These are phyloP conservation scores for Leccinum fibrillosum DNA, from an alignment of 768 basidiomycete genomes.

Conservation along the genomic window DNA sequence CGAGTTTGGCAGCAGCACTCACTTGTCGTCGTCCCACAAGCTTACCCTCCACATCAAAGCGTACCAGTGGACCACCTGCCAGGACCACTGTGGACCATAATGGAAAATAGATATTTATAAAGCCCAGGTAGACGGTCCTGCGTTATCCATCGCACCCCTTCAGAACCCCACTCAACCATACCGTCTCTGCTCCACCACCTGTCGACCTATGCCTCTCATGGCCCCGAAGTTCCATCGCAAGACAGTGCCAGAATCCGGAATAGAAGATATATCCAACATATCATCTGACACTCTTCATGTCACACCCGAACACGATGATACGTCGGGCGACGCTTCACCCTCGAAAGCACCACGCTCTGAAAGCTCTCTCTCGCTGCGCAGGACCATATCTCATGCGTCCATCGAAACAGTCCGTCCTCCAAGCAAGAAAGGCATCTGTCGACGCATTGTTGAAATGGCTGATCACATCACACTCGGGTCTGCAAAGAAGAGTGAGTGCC, in stretches of 20 bases:
- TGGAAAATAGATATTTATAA: constrained; percentile 2
- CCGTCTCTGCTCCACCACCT: no score
- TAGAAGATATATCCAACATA: neutral
- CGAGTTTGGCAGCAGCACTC: neutral
- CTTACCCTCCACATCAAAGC: neutral
- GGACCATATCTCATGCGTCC: constrained; percentile 18
- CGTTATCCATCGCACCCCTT: no score
- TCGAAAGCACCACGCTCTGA: constrained; percentile 3
- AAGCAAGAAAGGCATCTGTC: constrained; percentile 10
- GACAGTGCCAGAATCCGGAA: constrained; percentile 2
- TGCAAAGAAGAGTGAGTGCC: neutral
- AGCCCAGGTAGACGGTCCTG: neutral
- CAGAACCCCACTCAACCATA: neutral
- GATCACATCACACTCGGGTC: constrained; percentile 2
- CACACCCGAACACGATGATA: neutral
- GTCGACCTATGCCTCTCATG: neutral
- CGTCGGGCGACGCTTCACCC: neutral
- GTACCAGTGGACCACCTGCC: neutral
- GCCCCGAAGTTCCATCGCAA: neutral
- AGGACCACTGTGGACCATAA: constrained; percentile 5
- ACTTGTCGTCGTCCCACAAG: neutral
- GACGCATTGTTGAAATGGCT: constrained; percentile 11
- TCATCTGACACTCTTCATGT: neutral
- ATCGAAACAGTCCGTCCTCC: constrained; percentile 14
- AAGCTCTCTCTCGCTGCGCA: constrained; percentile 9